Conservation (phyloP, 805 yeast genomes). For the Wickerhamiella australiensis region DNA sequence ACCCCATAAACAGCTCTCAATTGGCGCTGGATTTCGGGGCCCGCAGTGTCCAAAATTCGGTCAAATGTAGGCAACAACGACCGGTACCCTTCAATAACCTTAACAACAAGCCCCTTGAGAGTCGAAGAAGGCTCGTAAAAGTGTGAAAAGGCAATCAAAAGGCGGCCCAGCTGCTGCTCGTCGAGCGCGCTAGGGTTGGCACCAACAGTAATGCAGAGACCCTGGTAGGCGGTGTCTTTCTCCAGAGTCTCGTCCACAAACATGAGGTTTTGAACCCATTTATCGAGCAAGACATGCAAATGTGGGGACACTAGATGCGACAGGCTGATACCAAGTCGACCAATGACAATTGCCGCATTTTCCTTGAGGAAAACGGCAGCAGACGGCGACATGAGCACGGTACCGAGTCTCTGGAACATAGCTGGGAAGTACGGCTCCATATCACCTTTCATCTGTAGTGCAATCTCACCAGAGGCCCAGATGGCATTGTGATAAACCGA, state of each 20-base stretch:
- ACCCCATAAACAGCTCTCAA: conserved; percentile 17
- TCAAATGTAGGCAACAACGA: conserved; percentile 19
- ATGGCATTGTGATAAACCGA: conserved; percentile 79
- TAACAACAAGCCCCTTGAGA: conserved; percentile 23
- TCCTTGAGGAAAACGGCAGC: conserved; percentile 45
- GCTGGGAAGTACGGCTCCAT: conserved; percentile 43
- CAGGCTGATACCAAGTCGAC: conserved; percentile 60
- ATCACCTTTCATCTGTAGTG: conserved; percentile 38
- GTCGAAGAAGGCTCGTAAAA: conserved; percentile 27
- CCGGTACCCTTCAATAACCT: conserved; percentile 23
- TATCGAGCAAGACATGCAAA: conserved; percentile 42
- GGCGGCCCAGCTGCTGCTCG: conserved; percentile 27
- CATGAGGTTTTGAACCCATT: conserved; percentile 62
- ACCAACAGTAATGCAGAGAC: conserved; percentile 60
- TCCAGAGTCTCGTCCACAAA: conserved; percentile 70
- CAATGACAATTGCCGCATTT: conserved; percentile 81
- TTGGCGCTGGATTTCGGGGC: conserved; percentile 21
- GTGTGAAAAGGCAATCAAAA: conserved; percentile 21
- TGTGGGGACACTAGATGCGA: conserved; percentile 50
- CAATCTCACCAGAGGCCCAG: conserved; percentile 87
- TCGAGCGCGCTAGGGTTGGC: conserved; percentile 54
- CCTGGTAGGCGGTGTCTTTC: conserved; percentile 75
- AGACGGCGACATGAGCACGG: conserved; percentile 45
- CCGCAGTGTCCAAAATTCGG: conserved; percentile 16
- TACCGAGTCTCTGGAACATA: conserved; percentile 44